A percentile compares a stretch with the other conserved stretches of the same genome.
Evolutionary conservation across 306 rosid species (phyloP).

Genomic region (Lathyrus oleraceus): DNA sequence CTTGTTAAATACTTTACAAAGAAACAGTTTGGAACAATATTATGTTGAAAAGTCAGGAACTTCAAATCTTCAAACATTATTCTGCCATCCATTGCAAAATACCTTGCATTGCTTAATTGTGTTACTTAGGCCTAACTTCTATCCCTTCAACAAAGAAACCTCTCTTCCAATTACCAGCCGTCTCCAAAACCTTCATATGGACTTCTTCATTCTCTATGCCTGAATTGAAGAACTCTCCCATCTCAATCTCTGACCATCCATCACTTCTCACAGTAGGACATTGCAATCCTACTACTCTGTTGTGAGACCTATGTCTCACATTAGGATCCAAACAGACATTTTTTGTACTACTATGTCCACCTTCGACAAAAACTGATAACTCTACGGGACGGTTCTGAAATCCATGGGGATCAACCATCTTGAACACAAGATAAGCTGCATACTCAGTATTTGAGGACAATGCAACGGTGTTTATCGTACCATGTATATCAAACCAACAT

Average conservation of each 20-base stretch:
- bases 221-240: slow-evolving; percentile 55
- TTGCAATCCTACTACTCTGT: no score
- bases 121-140: slow-evolving; percentile 60
- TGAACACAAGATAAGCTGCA: slow-evolving; percentile 62
- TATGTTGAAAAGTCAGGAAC: slow-evolving; percentile 7
- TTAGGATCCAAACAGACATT: slow-evolving; percentile 27
- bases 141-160: slow-evolving; percentile 71
- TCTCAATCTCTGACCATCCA: no score
- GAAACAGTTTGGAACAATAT: slow-evolving; percentile 4
- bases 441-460: slow-evolving; percentile 60
- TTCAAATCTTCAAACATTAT: neutral
- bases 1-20: neutral
- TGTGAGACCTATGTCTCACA: no score
- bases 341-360: slow-evolving; percentile 25
- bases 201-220: slow-evolving; percentile 47
- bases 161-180: slow-evolving; percentile 48
- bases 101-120: slow-evolving; percentile 4
- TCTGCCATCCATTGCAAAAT: neutral
- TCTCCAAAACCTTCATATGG: slow-evolving; percentile 50
- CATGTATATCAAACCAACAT: slow-evolving; percentile 75
- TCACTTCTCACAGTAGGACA: no score
- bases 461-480: slow-evolving; percentile 44
- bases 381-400: slow-evolving; percentile 45
- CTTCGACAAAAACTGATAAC: slow-evolving; percentile 35
- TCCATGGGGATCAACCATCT: slow-evolving; percentile 32